phyloP scores from a whole-genome alignment of 106 monocot species.

The Apostasia ramifera region DNA sequence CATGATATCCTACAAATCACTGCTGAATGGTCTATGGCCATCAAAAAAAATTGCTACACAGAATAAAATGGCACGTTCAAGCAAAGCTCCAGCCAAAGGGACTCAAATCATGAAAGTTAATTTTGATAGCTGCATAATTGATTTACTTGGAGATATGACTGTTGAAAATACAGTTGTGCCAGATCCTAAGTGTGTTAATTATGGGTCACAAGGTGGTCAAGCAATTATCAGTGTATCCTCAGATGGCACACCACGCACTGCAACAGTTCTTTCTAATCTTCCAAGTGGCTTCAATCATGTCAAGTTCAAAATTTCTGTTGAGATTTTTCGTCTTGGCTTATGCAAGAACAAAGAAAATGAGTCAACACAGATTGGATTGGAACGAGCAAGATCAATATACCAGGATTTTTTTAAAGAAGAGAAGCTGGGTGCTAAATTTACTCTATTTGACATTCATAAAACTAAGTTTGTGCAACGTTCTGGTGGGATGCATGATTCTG shows the following conservation, averaged over 20 bases:
- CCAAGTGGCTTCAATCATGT: constrained; percentile 28
- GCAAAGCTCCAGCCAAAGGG: constrained; percentile 32
- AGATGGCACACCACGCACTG: constrained; percentile 71
- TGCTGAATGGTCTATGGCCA: constrained; percentile 30
- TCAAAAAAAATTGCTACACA: constrained; percentile 28
- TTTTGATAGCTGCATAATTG: constrained; percentile 59
- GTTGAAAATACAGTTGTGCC: constrained; percentile 51
- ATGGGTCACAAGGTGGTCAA: constrained; percentile 80
- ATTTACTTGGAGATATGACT: constrained; percentile 51
- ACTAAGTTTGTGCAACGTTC: constrained; percentile 73
- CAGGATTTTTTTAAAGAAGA: constrained; percentile 42
- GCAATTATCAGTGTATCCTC: constrained; percentile 49
- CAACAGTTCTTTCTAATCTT: constrained; percentile 47
- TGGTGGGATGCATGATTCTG: constrained; percentile 52
- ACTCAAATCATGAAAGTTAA: constrained; percentile 46
- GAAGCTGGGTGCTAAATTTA: constrained; percentile 34
- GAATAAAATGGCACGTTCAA: constrained; percentile 23
- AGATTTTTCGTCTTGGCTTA: constrained; percentile 47
- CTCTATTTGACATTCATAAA: constrained; percentile 77
- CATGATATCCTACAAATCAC: constrained; percentile 39
- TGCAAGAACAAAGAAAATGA: constrained; percentile 63
- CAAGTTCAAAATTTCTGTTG: constrained; percentile 53
- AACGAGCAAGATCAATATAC: constrained; percentile 58
- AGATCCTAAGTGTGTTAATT: constrained; percentile 88
- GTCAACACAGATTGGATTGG: constrained; percentile 53